Evolutionary conservation across 2,329 filamentous ascomycete species (phyloP), one percentile per base, ranked within the genome.

Genomic region (Ascosphaera pollenicola): DNA sequence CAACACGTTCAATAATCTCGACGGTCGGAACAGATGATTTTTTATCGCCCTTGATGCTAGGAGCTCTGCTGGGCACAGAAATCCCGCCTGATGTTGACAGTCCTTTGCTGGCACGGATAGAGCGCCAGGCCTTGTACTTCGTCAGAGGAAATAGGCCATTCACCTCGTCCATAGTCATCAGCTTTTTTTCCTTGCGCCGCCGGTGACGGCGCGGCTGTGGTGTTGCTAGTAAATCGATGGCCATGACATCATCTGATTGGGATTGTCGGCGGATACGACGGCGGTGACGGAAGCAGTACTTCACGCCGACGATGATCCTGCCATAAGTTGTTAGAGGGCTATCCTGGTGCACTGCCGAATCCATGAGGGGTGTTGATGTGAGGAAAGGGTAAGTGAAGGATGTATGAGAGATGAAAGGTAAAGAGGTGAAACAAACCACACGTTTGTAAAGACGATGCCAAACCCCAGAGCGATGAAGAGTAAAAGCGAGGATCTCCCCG

Each of bases 241-340:
- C 16, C 32, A 35, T 35, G 32, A 35, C 32, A 35, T 35, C 32
- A 35, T 35, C 32, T 18, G 32, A 5, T 15, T 18, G n/a, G 13
- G 79, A 81, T 45, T 94, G 85, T 44, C 77, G 75, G 39, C 89
- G 78, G 54, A 91, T 91, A 42, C 89, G 78, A 48, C 89, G 85
- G 59, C 95, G 95, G 59, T 98, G 95, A 49, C 89, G 73, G 61
- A 98, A 98, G 62, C 89, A 98, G 59, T 98, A 98, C 63, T 98
- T 98, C 44, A 98, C 89, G 48, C 89, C 89, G 44, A 98, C 89
- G 50, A 98, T 98, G 51, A 98, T 98, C 89, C 89, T 98, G 51
- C 39, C 37, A n/a, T 38, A 21, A 26, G 13, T n/a, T 26, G 26
- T 35, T 35, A 35, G 32, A 16, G 32, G 8, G 32, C 32, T 15